Evolutionary conservation across 2,329 filamentous ascomycete genomes (phyloP).

Genomic region (Hypoxylon sp.): DNA sequence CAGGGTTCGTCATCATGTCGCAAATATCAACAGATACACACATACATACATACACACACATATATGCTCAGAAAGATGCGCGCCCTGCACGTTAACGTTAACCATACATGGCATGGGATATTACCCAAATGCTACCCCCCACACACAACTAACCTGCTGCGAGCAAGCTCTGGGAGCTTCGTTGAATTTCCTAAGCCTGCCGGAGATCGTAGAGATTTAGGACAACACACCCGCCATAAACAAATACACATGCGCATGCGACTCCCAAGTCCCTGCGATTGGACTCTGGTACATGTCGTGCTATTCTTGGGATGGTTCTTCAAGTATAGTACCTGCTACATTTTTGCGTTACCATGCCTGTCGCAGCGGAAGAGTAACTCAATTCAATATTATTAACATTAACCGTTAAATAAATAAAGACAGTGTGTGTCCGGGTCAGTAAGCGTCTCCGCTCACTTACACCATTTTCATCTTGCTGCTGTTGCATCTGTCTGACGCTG

Average conservation of each 20-base stretch:
- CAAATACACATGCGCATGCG: slow-evolving; percentile 32
- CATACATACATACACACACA: slow-evolving; percentile 8
- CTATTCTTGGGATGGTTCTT: slow-evolving; percentile 30
- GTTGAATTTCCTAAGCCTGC: slow-evolving; percentile 27
- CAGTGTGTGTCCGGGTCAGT: slow-evolving; percentile 32
- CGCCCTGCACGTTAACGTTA: slow-evolving; percentile 30
- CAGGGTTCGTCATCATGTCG: slow-evolving; percentile 37
- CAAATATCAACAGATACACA: slow-evolving; percentile 27
- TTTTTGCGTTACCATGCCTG: slow-evolving; percentile 36
- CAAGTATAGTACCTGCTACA: slow-evolving; percentile 23
- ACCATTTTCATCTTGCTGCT: slow-evolving; percentile 29
- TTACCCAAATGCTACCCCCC: slow-evolving; percentile 43
- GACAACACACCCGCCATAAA: slow-evolving; percentile 30
- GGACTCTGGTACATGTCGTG: slow-evolving; percentile 40
- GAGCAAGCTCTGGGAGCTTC: slow-evolving; percentile 18
- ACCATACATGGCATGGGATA: slow-evolving; percentile 24
- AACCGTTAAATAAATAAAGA: slow-evolving; percentile 35
- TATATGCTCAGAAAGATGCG: slow-evolving; percentile 5
- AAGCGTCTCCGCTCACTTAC: slow-evolving; percentile 32
- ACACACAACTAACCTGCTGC: slow-evolving; percentile 21
- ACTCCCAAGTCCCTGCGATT: slow-evolving; percentile 31
- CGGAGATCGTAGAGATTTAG: slow-evolving; percentile 22
- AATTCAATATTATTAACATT: slow-evolving; percentile 20
- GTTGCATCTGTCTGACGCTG: slow-evolving; percentile 37
- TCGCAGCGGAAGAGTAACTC: slow-evolving; percentile 10